Evolutionary conservation across 805 yeast genomes (phyloP).

Genomic region (Yamadazyma paraphyllophila): DNA sequence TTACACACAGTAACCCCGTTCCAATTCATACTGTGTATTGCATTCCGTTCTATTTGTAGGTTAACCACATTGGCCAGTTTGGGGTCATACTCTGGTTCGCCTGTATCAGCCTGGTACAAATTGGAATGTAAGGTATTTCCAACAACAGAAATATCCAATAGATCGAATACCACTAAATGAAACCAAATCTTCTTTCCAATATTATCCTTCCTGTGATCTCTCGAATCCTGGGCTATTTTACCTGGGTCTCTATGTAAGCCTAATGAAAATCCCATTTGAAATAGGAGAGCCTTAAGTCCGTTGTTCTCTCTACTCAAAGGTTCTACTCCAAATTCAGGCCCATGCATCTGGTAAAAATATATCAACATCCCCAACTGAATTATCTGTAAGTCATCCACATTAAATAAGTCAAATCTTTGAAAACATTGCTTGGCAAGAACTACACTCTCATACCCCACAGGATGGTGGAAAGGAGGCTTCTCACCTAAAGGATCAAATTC

Average conservation of each 20-base stretch:
- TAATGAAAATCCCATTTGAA: conserved; percentile 65
- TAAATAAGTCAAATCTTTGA: conserved; percentile 27
- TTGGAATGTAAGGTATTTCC: conserved; percentile 18
- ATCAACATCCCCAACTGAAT: conserved; percentile 52
- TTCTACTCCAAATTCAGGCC: conserved; percentile 57
- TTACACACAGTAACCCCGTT: background rate
- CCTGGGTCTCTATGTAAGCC: conserved; percentile 69
- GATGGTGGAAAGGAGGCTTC: conserved; percentile 27
- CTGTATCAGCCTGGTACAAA: conserved; percentile 11
- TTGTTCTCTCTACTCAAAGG: conserved; percentile 56
- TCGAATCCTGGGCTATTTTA: conserved; percentile 21
- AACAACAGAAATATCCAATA: conserved; percentile 10
- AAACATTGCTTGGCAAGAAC: conserved; percentile 33
- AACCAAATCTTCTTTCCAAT: conserved; percentile 36
- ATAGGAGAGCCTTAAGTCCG: conserved; percentile 50
- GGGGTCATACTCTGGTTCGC: conserved; percentile 15
- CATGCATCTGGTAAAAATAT: conserved; percentile 45
- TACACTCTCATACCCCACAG: conserved; percentile 24
- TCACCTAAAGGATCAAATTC: too few species aligned
- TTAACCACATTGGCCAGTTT: conserved; percentile 16
- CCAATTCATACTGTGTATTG: conserved; percentile 2
- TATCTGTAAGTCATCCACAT: conserved; percentile 44
- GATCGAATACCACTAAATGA: conserved; percentile 15
- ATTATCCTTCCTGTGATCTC: conserved; percentile 20
- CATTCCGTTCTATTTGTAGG: conserved; percentile 13